Conservation (phyloP, 2,329 filamentous ascomycete species). For the Zymoseptoria ardabiliae region DNA sequence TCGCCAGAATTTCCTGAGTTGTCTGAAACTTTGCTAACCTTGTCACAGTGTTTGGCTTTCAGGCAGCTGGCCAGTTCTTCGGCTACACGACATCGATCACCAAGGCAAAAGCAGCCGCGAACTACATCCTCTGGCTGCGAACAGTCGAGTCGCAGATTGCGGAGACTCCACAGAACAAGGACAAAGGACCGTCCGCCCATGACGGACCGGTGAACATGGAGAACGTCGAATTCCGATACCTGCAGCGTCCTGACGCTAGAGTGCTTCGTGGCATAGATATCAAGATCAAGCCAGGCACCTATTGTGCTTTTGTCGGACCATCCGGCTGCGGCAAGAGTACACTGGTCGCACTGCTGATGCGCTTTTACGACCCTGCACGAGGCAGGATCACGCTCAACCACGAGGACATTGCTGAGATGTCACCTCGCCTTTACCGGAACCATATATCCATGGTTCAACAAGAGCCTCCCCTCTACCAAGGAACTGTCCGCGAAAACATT, state of each 20-base stretch:
- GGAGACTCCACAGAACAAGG: constrained; percentile 30
- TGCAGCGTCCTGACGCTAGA: constrained; percentile 18
- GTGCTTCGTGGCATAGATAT: constrained; percentile 24
- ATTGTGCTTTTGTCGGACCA: constrained; percentile 42
- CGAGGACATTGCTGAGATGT: constrained; percentile 51
- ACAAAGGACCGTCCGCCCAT: constrained; percentile 22
- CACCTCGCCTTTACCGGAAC: constrained; percentile 56
- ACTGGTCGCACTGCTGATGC: constrained; percentile 39
- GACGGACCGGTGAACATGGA: constrained; percentile 18
- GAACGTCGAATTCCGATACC: constrained; percentile 26
- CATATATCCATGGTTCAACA: constrained; percentile 65
- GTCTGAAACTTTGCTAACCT: no score
- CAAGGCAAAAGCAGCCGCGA: constrained; percentile 31
- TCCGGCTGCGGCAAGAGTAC: constrained; percentile 45
- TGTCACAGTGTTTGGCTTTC: constrained; percentile 55
- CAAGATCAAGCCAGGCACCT: constrained; percentile 33
- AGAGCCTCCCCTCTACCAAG: constrained; percentile 65
- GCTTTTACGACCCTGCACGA: constrained; percentile 38
- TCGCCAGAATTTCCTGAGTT: no score
- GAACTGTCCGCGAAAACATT: constrained; percentile 56
- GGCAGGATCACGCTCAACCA: constrained; percentile 46
- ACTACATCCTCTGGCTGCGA: constrained; percentile 41
- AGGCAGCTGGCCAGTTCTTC: constrained; percentile 60
- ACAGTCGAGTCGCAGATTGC: constrained; percentile 32
- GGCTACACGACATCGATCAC: constrained; percentile 46